Evolutionary conservation across 192 early-diverging fungal genomes (phyloP), one percentile per base, ranked within the genome.

Genomic region (Coemansia erecta): DNA sequence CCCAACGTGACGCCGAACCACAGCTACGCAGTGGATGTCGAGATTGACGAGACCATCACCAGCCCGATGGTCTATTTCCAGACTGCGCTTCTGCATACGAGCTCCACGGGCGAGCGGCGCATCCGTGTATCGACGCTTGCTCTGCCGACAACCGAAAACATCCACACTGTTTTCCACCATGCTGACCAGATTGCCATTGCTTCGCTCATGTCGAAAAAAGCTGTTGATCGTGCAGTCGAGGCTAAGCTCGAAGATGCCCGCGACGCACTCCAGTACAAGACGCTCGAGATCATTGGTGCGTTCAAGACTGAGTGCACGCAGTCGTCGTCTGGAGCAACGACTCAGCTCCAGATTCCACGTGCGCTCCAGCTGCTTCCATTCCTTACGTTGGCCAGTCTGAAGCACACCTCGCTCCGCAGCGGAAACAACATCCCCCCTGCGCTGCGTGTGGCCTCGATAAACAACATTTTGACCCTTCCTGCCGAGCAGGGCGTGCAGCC

Each of bases 1-100:
- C 96, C 96, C 43, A 95, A 90, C 58, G 96, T 95, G 8, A 89
- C 85, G 69, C 94, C 94, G 37, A 92, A 95, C 80, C 92, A 94
- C 63, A 82, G 84, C 12, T 98, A 95, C 64, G 87, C 85, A 6
- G 86, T 95, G 26, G 96, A 98, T 58, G 77, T 94, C 21, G 89
- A 90, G 55, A 90, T 94, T 40, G 86, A 89, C 40, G 73, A 89
- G 45, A 60, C 63, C 1, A 57, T 89, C 50, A 86, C 83, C 10
- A 80, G 81, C n/a, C 79, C 86, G 0, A 83, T 89, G 14, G 91
- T 91, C 8, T 97, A 92, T 63, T 94, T 98, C 86, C 96, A 98
- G 70, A 92, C 93, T 11, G 95, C 96, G 10, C 65, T 98, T 47
- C 72, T 98, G 46, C 90, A 96, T 68, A 97, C 96, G 6, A 90